Evolutionary conservation across 495 filamentous ascomycete genomes (phyloP).

Genomic region (Rhizodiscina lignyota): DNA sequence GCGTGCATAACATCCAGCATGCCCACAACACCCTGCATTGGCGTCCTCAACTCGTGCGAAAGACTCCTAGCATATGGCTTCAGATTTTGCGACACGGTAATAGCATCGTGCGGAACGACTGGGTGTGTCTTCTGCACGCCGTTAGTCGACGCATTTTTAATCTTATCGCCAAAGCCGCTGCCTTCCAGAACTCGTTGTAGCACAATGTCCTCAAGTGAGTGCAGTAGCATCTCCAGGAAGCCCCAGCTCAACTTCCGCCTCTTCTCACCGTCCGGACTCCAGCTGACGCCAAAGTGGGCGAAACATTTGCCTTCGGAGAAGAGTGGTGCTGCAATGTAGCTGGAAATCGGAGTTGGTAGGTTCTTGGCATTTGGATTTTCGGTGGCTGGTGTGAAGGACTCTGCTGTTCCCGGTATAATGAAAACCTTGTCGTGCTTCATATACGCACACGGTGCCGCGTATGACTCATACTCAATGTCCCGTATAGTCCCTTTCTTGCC

Average conservation of each 20-base stretch:
- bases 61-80: conserved; percentile 66
- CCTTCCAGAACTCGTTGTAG: conserved; percentile 22
- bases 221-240: conserved; percentile 55
- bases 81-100: conserved; percentile 44
- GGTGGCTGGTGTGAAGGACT: conserved; percentile 40
- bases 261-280: conserved; percentile 44
- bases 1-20: conserved; percentile 80
- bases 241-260: conserved; percentile 46
- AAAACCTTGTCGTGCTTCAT: conserved; percentile 66
- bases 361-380: conserved; percentile 49
- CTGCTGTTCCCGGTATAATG: conserved; percentile 47
- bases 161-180: not conserved
- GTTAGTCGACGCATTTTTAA: not conserved
- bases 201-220: conserved; percentile 61
- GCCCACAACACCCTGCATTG: conserved; percentile 74
- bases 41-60: conserved; percentile 66
- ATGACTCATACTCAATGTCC: conserved; percentile 48
- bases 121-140: not conserved
- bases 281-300: conserved; percentile 62
- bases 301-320: conserved; percentile 54
- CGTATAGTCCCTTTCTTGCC: conserved; percentile 35
- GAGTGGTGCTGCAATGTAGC: conserved; percentile 56
- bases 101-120: conserved; percentile 33
- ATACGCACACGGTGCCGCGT: conserved; percentile 44
- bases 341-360: conserved; percentile 45